Conservation (phyloP, 2,329 filamentous ascomycete genomes). For the Xylariaceae sp. region DNA sequence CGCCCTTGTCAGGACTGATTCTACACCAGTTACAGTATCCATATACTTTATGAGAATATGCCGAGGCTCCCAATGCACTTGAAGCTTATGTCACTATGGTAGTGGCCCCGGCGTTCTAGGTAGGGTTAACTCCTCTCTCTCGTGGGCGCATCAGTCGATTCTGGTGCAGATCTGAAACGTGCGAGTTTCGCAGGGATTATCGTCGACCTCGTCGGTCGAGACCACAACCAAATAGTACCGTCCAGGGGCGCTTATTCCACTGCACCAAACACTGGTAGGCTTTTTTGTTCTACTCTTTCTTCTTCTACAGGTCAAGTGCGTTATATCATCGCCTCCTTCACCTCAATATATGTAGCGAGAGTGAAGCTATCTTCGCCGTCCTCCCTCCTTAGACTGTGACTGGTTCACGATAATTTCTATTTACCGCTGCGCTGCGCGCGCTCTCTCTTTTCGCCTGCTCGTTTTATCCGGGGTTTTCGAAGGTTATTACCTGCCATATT, state of each 20-base stretch:
- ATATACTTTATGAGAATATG: too few species aligned
- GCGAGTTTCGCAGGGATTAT: slow-evolving; percentile 37
- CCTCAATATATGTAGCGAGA: slow-evolving; percentile 21
- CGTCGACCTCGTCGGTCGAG: slow-evolving; percentile 24
- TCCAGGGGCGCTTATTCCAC: slow-evolving; percentile 16
- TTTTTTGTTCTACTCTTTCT: slow-evolving; percentile 17
- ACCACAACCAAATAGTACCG: slow-evolving; percentile 4
- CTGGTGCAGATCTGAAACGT: slow-evolving; percentile 53
- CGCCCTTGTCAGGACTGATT: background rate
- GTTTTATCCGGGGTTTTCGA: slow-evolving; percentile 5
- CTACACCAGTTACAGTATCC: too few species aligned
- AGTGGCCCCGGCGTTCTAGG: background rate
- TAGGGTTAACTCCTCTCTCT: slow-evolving; percentile 15
- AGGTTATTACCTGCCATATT: slow-evolving; percentile 3
- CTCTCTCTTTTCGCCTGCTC: slow-evolving; percentile 12
- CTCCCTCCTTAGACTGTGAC: slow-evolving; percentile 26
- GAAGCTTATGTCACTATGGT: background rate
- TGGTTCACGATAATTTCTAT: slow-evolving; percentile 29
- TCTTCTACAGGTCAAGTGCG: slow-evolving; percentile 7
- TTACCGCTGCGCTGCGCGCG: slow-evolving; percentile 13
- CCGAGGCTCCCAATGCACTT: too few species aligned
- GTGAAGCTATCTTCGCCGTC: slow-evolving; percentile 26
- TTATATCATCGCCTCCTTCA: slow-evolving; percentile 7
- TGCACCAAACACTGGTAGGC: slow-evolving; percentile 16
- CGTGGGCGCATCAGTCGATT: slow-evolving; percentile 39